These are phyloP conservation scores for Pleoardoris graminearum DNA, from an alignment of 2,329 filamentous ascomycete genomes.

Conservation along the genomic window DNA sequence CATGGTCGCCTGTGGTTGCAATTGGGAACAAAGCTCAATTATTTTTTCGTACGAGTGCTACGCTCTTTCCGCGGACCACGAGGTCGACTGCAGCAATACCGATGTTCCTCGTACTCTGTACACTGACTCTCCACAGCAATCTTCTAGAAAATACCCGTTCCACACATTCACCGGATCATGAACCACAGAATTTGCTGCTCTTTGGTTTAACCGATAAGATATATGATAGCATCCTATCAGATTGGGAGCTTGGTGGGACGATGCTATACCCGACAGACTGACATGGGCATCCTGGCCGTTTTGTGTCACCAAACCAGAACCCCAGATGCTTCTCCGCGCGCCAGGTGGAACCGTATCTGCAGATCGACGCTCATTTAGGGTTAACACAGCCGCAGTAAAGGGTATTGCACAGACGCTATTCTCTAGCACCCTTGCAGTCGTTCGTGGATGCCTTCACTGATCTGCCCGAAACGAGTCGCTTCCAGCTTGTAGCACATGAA, in stretches of 20 bases:
- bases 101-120: conserved; percentile 7
- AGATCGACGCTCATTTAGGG: conserved; percentile 24
- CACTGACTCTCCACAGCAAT: conserved; percentile 8
- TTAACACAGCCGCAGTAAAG: conserved; percentile 25
- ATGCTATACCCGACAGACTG: conserved; percentile 7
- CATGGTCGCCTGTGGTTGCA: conserved; percentile 10
- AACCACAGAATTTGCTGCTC: background rate
- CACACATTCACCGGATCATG: background rate
- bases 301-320: conserved; percentile 17
- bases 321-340: conserved; percentile 11
- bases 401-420: conserved; percentile 24
- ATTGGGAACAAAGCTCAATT: conserved; percentile 15
- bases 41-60: conserved; percentile 8
- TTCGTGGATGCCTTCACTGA: conserved; percentile 14
- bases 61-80: conserved; percentile 13
- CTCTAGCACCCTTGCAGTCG: conserved; percentile 24
- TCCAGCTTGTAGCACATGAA: conserved; percentile 27
- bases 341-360: conserved; percentile 28
- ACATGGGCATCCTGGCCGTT: conserved; percentile 13
- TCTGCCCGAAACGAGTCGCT: conserved; percentile 27
- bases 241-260: conserved; percentile 3
- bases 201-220: too few species aligned
- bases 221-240: too few species aligned
- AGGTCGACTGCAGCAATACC: background rate
- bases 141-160: background rate